Evolutionary conservation across 306 rosid species (phyloP).

Genomic region (Acacia crassicarpa): DNA sequence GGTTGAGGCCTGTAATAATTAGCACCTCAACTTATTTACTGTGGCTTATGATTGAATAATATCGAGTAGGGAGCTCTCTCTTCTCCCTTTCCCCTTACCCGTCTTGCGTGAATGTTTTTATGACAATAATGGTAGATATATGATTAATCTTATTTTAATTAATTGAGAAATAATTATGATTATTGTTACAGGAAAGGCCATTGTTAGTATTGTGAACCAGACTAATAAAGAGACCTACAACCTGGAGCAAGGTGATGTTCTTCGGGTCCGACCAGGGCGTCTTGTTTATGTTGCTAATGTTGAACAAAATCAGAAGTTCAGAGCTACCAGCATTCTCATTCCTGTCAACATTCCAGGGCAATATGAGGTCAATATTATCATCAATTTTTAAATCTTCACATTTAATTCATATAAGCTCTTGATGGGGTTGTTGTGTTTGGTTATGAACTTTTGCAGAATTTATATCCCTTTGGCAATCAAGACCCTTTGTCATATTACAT

Average conservation of each 20-base stretch:
- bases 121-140: no score
- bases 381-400: background rate
- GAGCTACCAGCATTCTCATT: background rate
- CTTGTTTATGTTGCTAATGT: background rate
- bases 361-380: conserved; percentile 5
- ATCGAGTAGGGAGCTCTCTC: no score
- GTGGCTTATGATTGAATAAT: no score
- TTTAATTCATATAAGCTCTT: background rate
- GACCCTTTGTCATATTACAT: conserved; percentile 23
- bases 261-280: background rate
- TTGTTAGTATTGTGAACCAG: background rate
- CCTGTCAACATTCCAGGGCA: background rate
- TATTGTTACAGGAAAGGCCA: conserved; percentile 35
- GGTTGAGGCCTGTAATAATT: no score
- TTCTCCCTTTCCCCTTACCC: no score
- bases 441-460: conserved; percentile 17
- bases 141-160: no score
- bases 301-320: background rate
- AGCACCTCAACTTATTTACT: no score
- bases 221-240: background rate
- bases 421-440: background rate
- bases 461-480: background rate
- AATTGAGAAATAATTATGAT: background rate
- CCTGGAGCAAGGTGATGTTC: background rate
- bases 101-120: no score